phyloP scores from a whole-genome alignment of 768 basidiomycete species.

The Holtermannia corniformis region DNA sequence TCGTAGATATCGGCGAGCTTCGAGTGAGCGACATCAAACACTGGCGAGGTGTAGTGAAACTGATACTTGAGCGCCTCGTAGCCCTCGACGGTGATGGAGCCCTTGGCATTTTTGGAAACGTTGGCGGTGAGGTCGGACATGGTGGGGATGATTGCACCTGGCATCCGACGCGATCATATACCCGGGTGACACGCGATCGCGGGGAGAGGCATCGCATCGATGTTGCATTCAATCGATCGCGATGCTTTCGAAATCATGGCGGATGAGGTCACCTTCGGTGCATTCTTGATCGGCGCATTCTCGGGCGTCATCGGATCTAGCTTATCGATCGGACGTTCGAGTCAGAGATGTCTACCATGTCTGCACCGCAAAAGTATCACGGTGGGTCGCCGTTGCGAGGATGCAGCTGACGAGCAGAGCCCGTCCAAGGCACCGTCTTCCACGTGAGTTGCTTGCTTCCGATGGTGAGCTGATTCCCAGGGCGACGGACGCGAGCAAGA shows the following conservation, averaged over 20 bases:
- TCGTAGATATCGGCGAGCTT: slow-evolving; percentile 40
- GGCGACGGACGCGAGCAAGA: slow-evolving; percentile 37
- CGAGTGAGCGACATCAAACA: slow-evolving; percentile 35
- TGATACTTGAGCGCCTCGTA: slow-evolving; percentile 40
- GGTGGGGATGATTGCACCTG: slow-evolving; percentile 4
- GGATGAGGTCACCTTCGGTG: too few species aligned
- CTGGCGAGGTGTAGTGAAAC: slow-evolving; percentile 38
- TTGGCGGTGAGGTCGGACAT: slow-evolving; percentile 40
- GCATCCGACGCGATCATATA: too few species aligned
- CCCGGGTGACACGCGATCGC: too few species aligned
- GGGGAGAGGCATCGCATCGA: too few species aligned
- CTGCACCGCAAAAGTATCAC: slow-evolving; percentile 30
- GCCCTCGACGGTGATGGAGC: slow-evolving; percentile 32
- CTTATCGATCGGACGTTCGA: too few species aligned
- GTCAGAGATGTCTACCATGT: not conserved
- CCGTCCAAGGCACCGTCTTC: slow-evolving; percentile 36
- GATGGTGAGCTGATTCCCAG: slow-evolving; percentile 2
- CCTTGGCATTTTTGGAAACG: slow-evolving; percentile 25
- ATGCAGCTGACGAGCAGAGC: slow-evolving; percentile 15
- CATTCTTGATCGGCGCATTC: too few species aligned
- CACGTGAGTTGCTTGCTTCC: slow-evolving; percentile 15
- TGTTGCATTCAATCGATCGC: too few species aligned
- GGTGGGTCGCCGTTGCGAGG: slow-evolving; percentile 10
- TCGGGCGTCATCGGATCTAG: too few species aligned
- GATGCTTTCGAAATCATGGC: too few species aligned